Conservation (phyloP, 768 basidiomycete genomes). For the Steccherinum ochraceum region DNA sequence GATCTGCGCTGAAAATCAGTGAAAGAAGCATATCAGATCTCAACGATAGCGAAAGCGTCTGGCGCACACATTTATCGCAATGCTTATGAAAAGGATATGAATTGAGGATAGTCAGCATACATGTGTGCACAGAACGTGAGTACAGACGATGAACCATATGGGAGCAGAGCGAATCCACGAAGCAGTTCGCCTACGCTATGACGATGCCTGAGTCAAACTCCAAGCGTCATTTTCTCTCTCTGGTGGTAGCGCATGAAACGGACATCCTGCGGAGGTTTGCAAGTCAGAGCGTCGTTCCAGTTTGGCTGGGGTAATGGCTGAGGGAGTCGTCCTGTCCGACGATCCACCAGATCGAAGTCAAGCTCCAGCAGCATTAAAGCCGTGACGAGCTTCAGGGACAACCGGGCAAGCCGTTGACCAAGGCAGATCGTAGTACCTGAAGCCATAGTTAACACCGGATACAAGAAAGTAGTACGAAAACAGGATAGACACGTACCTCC, state of each 20-base stretch:
- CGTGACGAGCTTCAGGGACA: conserved; percentile 66
- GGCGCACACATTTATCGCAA: too few species aligned
- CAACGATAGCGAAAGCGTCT: too few species aligned
- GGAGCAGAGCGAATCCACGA: too few species aligned
- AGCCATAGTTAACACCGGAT: conserved; percentile 5
- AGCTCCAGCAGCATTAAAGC: conserved; percentile 65
- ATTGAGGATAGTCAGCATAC: too few species aligned
- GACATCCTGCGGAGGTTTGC: conserved; percentile 50
- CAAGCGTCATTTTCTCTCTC: neutral
- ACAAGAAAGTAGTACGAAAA: conserved; percentile 7
- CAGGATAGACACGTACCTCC: conserved; percentile 52
- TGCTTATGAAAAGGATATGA: too few species aligned
- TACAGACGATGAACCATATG: too few species aligned
- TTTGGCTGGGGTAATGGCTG: conserved; percentile 52
- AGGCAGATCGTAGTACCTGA: conserved; percentile 66
- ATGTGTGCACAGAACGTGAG: too few species aligned
- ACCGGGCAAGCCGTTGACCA: conserved; percentile 67
- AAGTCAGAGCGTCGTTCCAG: conserved; percentile 73
- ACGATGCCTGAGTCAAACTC: neutral
- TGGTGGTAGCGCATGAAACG: conserved; percentile 44
- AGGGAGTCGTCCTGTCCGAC: conserved; percentile 35
- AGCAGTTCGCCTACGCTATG: too few species aligned
- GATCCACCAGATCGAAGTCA: conserved; percentile 51
- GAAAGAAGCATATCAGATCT: too few species aligned
- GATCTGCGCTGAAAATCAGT: too few species aligned